Evolutionary conservation across 768 basidiomycete genomes (phyloP), one percentile per base, ranked within the genome.

Genomic region (Epithele typhae): DNA sequence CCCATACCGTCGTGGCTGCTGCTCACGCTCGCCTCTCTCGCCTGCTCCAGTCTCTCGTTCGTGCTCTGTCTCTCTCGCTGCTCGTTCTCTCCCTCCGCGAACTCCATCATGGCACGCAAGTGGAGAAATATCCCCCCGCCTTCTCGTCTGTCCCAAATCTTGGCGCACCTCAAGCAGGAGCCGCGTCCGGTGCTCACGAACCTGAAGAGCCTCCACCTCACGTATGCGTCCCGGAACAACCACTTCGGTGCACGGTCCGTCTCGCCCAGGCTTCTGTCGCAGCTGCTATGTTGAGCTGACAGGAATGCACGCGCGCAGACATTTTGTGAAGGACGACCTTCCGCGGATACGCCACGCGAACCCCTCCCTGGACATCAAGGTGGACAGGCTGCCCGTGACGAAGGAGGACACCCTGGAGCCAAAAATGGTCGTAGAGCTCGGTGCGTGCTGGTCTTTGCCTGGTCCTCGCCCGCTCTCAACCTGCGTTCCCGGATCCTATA

Each of bases 311-410:
- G 32, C 6, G n/a, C 22, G 39, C 48, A 88, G 89, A 37, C 81
- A 88, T 69, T 91, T 92, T 53, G 74, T 85, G 32, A 87, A 85
- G 59, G 81, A 91, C 33, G 75, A 86, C n/a, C 66, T 92, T 0
- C 86, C 85, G 1, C 73, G 85, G 24, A 85, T 92, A 70, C 82
- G 79, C 10, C 89, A 78, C 62, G 82, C 79, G 1, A 91, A 92
- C 56, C 87, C 88, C 0, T 61, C 70, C 7, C 56, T 91, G 21
- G 69, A 76, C 24, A 81, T 92, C 27, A 65, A 75, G 25, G 76
- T 89, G 0, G 71, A 74, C 52, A 80, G 72, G 49, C 64, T 72
- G 36, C 68, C 64, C 25, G 87, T 86, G 64, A 66, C 71, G 9
- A 63, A 65, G 44, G 64, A 74, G 17, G 82, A 84, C 15, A 59